Evolutionary conservation across 176 grass and related monocot species (phyloP).

Genomic region (Musa itinerans): DNA sequence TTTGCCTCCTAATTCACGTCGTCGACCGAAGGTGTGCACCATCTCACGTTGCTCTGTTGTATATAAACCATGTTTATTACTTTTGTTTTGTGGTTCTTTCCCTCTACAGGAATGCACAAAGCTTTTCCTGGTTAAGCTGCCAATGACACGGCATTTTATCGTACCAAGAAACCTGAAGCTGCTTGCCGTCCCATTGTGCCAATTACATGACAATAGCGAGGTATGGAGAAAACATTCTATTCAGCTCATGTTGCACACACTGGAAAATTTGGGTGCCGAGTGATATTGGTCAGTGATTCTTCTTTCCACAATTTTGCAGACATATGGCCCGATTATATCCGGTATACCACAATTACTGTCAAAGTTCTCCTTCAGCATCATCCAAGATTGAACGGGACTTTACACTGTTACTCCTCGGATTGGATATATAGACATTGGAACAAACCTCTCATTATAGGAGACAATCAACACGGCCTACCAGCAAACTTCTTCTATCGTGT

Average conservation of each 20-base stretch:
- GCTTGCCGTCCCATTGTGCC: slow-evolving; percentile 43
- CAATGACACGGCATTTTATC: slow-evolving; percentile 32
- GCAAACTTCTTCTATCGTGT: no score
- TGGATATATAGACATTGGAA: no score
- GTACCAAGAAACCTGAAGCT: slow-evolving; percentile 46
- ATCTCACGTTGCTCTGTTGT: neutral
- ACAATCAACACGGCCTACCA: no score
- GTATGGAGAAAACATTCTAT: neutral
- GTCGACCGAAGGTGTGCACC: slow-evolving; percentile 26
- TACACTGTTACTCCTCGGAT: no score
- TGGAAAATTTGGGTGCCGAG: neutral
- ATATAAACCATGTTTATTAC: neutral
- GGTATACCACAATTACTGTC: slow-evolving; percentile 45
- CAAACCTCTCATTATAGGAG: no score
- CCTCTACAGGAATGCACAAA: slow-evolving; percentile 47
- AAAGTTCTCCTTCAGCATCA: slow-evolving; percentile 46
- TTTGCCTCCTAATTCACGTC: slow-evolving; percentile 18
- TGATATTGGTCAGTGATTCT: neutral
- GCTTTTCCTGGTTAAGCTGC: slow-evolving; percentile 50
- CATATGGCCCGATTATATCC: slow-evolving; percentile 48
- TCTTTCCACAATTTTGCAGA: slow-evolving; percentile 15
- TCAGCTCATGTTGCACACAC: neutral
- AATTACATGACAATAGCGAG: slow-evolving; percentile 45
- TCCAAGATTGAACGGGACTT: slow-evolving; percentile 14
- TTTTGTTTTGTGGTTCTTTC: neutral